phyloP scores from a whole-genome alignment of 1,284 basidiomycete genomes.

The Irpex sp. region DNA sequence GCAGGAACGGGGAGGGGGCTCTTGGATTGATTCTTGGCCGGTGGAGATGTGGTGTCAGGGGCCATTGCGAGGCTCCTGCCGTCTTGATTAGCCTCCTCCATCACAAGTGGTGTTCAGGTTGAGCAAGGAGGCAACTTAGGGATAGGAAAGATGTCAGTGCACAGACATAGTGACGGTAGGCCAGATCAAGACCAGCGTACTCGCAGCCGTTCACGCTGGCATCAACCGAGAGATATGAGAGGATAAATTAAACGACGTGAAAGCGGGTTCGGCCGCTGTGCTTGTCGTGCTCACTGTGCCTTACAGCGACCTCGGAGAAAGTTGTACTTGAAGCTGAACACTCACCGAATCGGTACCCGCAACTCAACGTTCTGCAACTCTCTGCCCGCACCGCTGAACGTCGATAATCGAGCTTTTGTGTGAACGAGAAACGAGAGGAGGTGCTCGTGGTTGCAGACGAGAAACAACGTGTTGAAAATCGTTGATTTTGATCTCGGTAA shows the following conservation, averaged over 20 bases:
- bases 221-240: not conserved
- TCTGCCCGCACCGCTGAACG: not conserved
- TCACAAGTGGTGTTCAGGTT: no score
- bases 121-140: not conserved
- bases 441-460: not conserved
- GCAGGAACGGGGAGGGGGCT: not conserved
- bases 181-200: not conserved
- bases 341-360: not conserved
- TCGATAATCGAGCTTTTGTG: not conserved
- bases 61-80: not conserved
- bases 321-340: not conserved
- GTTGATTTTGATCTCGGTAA: not conserved
- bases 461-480: not conserved
- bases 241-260: not conserved
- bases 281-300: not conserved
- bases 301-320: no score
- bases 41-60: not conserved
- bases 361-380: not conserved
- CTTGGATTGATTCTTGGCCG: not conserved
- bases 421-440: not conserved
- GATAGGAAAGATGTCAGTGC: not conserved
- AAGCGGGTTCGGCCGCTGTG: not conserved
- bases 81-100: no score
- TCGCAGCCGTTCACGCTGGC: not conserved
- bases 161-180: no score